A percentile compares a stretch with the other conserved stretches of the same genome.
These are phyloP conservation scores for Heliocybe sulcata DNA, from an alignment of 1,284 basidiomycete species.

Conservation along the genomic window DNA sequence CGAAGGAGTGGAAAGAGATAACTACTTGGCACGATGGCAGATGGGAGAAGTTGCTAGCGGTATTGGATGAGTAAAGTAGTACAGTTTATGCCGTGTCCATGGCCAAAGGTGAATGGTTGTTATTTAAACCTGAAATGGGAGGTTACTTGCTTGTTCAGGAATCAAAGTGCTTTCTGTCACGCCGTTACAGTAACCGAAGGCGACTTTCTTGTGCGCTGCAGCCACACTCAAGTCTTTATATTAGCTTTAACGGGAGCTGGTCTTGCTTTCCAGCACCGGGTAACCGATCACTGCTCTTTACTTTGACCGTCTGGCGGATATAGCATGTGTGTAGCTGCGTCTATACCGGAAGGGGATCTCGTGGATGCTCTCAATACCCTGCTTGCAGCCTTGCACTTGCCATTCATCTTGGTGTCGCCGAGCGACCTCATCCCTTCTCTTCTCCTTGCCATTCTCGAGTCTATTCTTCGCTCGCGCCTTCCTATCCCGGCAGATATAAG, in stretches of 20 bases:
- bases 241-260: too few species aligned
- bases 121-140: too few species aligned
- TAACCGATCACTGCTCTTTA: too few species aligned
- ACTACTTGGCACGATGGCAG: neutral
- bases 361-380: conserved; percentile 34
- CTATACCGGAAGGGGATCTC: conserved; percentile 10
- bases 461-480: conserved; percentile 40
- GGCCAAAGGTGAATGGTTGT: too few species aligned
- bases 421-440: conserved; percentile 66
- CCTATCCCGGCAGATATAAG: conserved; percentile 36
- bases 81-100: neutral
- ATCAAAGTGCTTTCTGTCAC: too few species aligned
- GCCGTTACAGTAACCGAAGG: too few species aligned
- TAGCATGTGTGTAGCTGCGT: too few species aligned
- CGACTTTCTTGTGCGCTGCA: too few species aligned
- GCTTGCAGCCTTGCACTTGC: conserved; percentile 40
- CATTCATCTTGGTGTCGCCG: conserved; percentile 48
- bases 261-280: too few species aligned
- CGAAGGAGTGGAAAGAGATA: neutral
- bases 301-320: too few species aligned
- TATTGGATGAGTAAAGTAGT: neutral
- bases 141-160: too few species aligned
- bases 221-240: too few species aligned
- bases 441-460: conserved; percentile 59
- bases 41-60: neutral